Evolutionary conservation across 805 yeast genomes (phyloP), one percentile per base, ranked within the genome.

Genomic region (Grigorovia jiainica): DNA sequence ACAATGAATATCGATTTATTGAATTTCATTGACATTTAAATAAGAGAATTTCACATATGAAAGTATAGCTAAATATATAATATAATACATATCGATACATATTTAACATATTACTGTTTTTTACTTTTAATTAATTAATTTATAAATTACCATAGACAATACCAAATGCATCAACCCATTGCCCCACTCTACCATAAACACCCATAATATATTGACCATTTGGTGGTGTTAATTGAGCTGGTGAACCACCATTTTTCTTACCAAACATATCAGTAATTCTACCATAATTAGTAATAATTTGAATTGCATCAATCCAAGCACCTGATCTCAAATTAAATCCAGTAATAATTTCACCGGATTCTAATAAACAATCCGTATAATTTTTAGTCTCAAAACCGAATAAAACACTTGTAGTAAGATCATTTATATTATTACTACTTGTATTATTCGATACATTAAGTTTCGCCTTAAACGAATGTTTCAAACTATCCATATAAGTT

Each of bases 281-380:
- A 2, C 82, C 82, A 3, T 56, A 55, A 43, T 64, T 66, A 2
- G 95, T 83, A 16, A 78, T 68, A 27, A 92, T 65, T 55, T 84
- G 92, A 18, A 86, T 65, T 1, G 82, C 95, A 66, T 92, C 97
- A 5, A 92, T 68, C 97, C 97, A 92, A 1, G 71, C 78, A 9
- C 97, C 97, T 34, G 77, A 68, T 48, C 95, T 70, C 36, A 87
- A 64, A 34, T 72, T 68, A 42, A 89, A 65, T 20, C 80, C 82
- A 3, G 68, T 58, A 7, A 90, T 65, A 8, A 49, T 44, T 55
- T 90, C 95, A 37, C 78, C 84, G 0, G 58, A 58, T 3, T 65
- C 64, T n/a, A 87, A 52, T 1, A 55, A 57, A 44, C 81, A 72
- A 45, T 81, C 87, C 0, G 78, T 54, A 47, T 69, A 79, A 44